These are phyloP conservation scores for Conidiobolus incongruus DNA, from an alignment of 371 early-diverging fungal species.

Conservation along the genomic window DNA sequence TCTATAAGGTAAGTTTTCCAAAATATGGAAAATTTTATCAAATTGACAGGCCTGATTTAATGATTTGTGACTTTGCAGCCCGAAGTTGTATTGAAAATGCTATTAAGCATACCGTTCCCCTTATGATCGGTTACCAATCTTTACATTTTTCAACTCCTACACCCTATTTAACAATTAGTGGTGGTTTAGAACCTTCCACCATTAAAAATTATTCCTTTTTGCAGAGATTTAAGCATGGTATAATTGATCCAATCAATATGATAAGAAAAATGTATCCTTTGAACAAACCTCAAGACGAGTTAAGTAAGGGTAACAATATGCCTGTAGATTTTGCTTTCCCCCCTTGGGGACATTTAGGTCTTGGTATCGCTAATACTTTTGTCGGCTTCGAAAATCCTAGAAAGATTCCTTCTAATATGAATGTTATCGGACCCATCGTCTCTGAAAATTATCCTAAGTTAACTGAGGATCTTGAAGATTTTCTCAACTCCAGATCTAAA, in stretches of 20 bases:
- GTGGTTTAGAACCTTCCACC: background rate
- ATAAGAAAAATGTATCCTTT: background rate
- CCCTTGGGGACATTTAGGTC: background rate
- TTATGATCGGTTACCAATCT: background rate
- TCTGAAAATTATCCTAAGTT: background rate
- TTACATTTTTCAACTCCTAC: background rate
- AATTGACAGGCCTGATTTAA: background rate
- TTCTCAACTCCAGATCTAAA: background rate
- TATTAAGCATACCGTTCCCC: background rate
- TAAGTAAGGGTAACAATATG: background rate
- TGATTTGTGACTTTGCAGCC: background rate
- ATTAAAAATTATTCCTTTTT: background rate
- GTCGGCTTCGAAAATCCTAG: background rate
- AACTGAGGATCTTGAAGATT: background rate
- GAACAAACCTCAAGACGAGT: background rate
- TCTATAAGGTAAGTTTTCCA: too few relatives aligned
- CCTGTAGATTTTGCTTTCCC: background rate
- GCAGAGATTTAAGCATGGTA: background rate
- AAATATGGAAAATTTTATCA: too few relatives aligned
- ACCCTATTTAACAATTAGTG: background rate
- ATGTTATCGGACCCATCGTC: constrained; percentile 1
- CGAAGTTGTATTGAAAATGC: background rate
- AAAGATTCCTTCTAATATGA: background rate
- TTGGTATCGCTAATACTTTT: background rate
- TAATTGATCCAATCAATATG: background rate